Evolutionary conservation across 192 early-diverging fungal species (phyloP), one percentile per base, ranked within the genome.

Genomic region (Geranomyces michiganensis): DNA sequence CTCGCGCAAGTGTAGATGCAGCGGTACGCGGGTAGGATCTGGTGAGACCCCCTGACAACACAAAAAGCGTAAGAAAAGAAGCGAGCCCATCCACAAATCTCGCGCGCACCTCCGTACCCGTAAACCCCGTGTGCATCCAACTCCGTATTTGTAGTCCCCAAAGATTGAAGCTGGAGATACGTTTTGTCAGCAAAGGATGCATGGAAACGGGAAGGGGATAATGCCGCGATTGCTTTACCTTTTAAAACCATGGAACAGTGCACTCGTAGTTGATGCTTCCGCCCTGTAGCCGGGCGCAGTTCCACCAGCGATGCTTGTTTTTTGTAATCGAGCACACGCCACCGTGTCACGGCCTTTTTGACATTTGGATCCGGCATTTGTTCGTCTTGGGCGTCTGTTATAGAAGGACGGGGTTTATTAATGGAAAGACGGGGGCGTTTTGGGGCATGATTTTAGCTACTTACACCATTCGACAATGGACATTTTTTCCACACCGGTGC

Each of bases 201-300:
- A n/a, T n/a, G n/a, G n/a, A n/a, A n/a, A n/a, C n/a, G n/a, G n/a
- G n/a, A n/a, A n/a, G n/a, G n/a, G n/a, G n/a, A n/a, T n/a, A n/a
- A n/a, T n/a, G n/a, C n/a, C n/a, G n/a, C n/a, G n/a, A n/a, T n/a
- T n/a, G n/a, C 15, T 59, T 32, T 56, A 76, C 75, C 64, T 19
- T 78, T 71, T 29, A 60, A 72, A 29, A 33, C 36, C 47, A 30
- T 65, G 31, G 81, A 75, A 58, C 78, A 82, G 67, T 82, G 81
- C 21, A 82, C 56, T 22, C 83, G 48, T 14, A 84, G 67, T 56
- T 84, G 83, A 56, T 84, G 79, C 65, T 84, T 84, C 33, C 83
- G 56, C 30, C 83, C 83, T 15, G 79, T 84, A 7, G 29, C 19
- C 8, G 83, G 83, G 29, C 45, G 43, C 13, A 84, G 63, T 68